Conservation (phyloP, 352 stramenopile species). For the Pythium volutum region DNA sequence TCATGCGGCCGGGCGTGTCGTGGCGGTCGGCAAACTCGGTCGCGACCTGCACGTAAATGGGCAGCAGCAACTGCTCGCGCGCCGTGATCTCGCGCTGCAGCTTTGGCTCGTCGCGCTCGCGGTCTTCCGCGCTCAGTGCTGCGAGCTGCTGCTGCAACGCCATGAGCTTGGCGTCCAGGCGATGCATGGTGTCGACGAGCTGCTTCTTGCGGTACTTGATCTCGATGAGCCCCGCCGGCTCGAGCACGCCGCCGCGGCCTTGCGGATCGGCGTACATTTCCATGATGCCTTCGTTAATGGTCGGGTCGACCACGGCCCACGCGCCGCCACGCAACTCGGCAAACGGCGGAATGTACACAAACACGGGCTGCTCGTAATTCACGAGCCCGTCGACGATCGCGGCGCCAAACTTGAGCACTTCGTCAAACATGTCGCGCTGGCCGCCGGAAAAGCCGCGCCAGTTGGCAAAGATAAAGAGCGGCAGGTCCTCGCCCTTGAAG, state of each 20-base stretch:
- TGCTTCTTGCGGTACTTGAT: constrained; percentile 99
- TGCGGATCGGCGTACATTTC: constrained; percentile 99
- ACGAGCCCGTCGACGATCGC: constrained; percentile 99
- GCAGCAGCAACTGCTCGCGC: constrained; percentile 92
- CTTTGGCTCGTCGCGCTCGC: constrained; percentile 39
- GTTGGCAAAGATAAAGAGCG: constrained; percentile 99
- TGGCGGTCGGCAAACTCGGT: constrained; percentile 99
- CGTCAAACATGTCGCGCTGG: constrained; percentile 99
- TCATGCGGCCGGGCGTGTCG: constrained; percentile 99
- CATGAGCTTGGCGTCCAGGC: constrained; percentile 94
- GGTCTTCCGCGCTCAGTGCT: constrained; percentile 43
- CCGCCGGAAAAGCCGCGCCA: constrained; percentile 99
- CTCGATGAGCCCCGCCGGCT: constrained; percentile 96
- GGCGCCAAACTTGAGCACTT: constrained; percentile 99
- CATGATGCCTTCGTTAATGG: constrained; percentile 99
- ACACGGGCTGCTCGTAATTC: constrained; percentile 98
- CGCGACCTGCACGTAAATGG: constrained; percentile 97
- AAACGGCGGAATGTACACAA: constrained; percentile 99
- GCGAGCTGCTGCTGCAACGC: constrained; percentile 80
- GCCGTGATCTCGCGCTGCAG: constrained; percentile 90
- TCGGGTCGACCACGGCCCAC: constrained; percentile 99
- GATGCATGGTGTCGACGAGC: constrained; percentile 95
- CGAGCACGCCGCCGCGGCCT: constrained; percentile 96
- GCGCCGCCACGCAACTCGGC: constrained; percentile 98
- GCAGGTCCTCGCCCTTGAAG: constrained; percentile 98